phyloP scores from a whole-genome alignment of 495 filamentous ascomycete species.

The Amorphotheca resinae region DNA sequence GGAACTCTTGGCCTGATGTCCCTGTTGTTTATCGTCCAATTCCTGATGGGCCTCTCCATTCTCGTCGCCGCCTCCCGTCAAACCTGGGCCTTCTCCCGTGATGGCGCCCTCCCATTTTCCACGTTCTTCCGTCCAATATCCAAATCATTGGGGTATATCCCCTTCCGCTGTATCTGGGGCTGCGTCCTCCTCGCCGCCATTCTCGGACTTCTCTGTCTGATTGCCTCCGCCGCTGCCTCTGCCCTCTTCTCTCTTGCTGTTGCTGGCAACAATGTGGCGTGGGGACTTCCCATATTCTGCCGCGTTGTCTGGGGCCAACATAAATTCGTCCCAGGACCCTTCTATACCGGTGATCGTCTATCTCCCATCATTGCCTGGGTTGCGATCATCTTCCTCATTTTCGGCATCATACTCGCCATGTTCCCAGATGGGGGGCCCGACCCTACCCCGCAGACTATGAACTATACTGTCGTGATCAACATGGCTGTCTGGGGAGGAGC shows the following conservation, averaged over 20 bases:
- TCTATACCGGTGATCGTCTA: conserved; percentile 34
- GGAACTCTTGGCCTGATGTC: conserved; percentile 44
- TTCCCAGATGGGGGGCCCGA: conserved; percentile 46
- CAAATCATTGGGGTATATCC: conserved; percentile 43
- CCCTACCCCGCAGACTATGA: conserved; percentile 29
- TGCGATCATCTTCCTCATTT: conserved; percentile 24
- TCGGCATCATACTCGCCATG: conserved; percentile 29
- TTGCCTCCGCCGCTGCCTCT: conserved; percentile 45
- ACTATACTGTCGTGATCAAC: conserved; percentile 41
- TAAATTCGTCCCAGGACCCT: conserved; percentile 49
- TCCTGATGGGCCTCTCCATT: conserved; percentile 40
- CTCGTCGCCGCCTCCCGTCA: conserved; percentile 41
- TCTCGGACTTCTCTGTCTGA: conserved; percentile 42
- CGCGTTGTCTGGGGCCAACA: conserved; percentile 48
- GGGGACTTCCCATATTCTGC: conserved; percentile 49
- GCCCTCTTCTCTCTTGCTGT: conserved; percentile 43
- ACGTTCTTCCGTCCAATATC: conserved; percentile 44
- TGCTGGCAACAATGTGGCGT: conserved; percentile 38
- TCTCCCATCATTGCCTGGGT: conserved; percentile 26
- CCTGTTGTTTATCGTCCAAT: conserved; percentile 40
- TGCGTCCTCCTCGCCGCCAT: conserved; percentile 37
- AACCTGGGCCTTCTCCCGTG: conserved; percentile 43
- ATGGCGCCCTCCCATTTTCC: conserved; percentile 40
- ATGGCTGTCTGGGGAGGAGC: conserved; percentile 48
- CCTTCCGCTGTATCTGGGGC: conserved; percentile 49